Base-by-base conservation (phyloP, 2,329 filamentous ascomycete species). In the Aspergillus persii region DNA sequence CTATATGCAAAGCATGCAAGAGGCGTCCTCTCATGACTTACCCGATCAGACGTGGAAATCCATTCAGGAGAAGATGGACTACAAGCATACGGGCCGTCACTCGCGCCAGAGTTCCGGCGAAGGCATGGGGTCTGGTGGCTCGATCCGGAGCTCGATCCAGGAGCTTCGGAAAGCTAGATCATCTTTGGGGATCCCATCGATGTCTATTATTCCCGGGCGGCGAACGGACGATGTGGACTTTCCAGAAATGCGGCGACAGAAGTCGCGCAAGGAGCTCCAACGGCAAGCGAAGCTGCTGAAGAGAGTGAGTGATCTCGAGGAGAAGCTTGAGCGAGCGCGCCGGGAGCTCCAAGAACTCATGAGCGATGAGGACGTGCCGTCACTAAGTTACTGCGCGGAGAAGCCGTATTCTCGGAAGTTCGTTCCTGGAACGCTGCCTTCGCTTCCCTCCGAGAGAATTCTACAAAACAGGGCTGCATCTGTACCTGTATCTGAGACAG, bases 261-360 rank as follows among this genome's bases (percentile, higher is more conserved):
- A 79, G 2, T 85, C 83, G 2, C 83, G 81, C 66, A 83, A 81
- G 64, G 85, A 87, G 54, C 72, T 87, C 5, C 76, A 81, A 53
- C 82, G 80, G 65, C 83, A 87, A 65, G 77, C 81, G 59, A 86
- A 84, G 61, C 73, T 88, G 33, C 75, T 79, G 46, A 86, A 85
- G 72, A 80, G 83, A 54, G 84, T 88, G 31, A 86, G 83, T 63
- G 81, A 87, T 63, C 78, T 88, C 11, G 85, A 88, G 65, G 70
- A 76, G 11, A 86, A 87, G 68, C 78, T 88, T 31, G 76, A 83
- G 15, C 77, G 79, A 39, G 84, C 84, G 8, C 79, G 83, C 36
- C 78, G 78, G 52, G 82, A 88, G 69, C 77, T 88, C 27, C 75
- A 78, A 33, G 74, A 81, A 4, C 76, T 81, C 44, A 72, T 83